These are phyloP conservation scores for Colletotrichum sp. DNA, from an alignment of 2,329 filamentous ascomycete genomes.

Conservation along the genomic window DNA sequence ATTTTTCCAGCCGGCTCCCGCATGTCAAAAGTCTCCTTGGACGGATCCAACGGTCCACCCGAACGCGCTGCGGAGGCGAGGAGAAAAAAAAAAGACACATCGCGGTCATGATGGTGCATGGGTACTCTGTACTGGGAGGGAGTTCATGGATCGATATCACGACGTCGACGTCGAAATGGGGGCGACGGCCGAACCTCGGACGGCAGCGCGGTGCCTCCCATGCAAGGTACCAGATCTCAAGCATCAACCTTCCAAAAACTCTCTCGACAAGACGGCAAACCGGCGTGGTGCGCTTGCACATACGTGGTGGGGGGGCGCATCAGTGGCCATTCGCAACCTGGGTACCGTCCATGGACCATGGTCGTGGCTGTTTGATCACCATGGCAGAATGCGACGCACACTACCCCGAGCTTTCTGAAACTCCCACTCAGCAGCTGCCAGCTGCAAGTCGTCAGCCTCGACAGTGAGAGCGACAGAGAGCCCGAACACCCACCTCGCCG, in stretches of 20 bases:
- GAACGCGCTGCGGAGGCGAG: background rate
- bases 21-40: background rate
- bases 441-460: constrained; percentile 8
- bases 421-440: constrained; percentile 16
- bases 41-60: background rate
- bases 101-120: background rate
- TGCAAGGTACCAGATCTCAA: constrained; percentile 20
- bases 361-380: constrained; percentile 24
- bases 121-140: background rate
- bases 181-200: constrained; percentile 17
- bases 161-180: constrained; percentile 13
- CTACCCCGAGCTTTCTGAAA: constrained; percentile 23
- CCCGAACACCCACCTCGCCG: background rate
- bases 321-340: background rate
- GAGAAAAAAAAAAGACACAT: background rate
- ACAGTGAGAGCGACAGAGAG: background rate
- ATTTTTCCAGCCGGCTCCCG: background rate
- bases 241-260: constrained; percentile 9
- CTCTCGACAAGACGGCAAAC: constrained; percentile 9
- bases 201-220: constrained; percentile 4
- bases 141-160: background rate
- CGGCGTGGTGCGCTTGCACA: background rate
- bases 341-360: constrained; percentile 8
- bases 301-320: background rate
- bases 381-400: constrained; percentile 12